These are phyloP conservation scores for Venturia nashicola DNA, from an alignment of 2,329 filamentous ascomycete species.

Conservation along the genomic window DNA sequence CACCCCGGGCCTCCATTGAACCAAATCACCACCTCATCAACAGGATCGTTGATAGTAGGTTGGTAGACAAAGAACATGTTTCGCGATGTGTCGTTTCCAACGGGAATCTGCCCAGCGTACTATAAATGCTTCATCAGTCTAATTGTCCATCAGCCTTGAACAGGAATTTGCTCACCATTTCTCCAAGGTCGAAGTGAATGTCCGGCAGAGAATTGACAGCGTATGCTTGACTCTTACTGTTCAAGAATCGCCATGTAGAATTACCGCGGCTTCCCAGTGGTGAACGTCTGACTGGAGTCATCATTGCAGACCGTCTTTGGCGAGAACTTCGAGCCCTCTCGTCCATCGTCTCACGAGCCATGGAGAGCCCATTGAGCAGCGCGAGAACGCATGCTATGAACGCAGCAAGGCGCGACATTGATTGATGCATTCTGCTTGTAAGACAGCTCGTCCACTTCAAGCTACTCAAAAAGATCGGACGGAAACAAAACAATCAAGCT, in stretches of 20 bases:
- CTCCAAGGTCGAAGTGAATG: slow-evolving; percentile 13
- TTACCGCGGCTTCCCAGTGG: neutral
- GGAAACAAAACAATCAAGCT: neutral
- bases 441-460: neutral
- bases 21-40: slow-evolving; percentile 15
- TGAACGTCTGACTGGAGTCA: neutral
- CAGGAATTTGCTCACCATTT: slow-evolving; percentile 6
- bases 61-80: slow-evolving; percentile 15
- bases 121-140: neutral
- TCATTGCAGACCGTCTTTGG: neutral
- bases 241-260: neutral
- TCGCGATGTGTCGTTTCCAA: slow-evolving; percentile 13
- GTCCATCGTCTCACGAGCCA: neutral
- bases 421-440: neutral
- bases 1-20: slow-evolving; percentile 13
- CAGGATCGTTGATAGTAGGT: slow-evolving; percentile 13
- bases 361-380: neutral
- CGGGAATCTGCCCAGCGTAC: slow-evolving; percentile 14
- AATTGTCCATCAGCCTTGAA: neutral
- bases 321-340: neutral
- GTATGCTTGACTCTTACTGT: slow-evolving; percentile 1
- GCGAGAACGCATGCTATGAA: neutral
- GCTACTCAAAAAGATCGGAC: neutral
- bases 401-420: neutral
- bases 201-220: slow-evolving; percentile 12